Base-by-base conservation (phyloP, 352 stramenopile species). In the Globisporangium carolinianum region DNA sequence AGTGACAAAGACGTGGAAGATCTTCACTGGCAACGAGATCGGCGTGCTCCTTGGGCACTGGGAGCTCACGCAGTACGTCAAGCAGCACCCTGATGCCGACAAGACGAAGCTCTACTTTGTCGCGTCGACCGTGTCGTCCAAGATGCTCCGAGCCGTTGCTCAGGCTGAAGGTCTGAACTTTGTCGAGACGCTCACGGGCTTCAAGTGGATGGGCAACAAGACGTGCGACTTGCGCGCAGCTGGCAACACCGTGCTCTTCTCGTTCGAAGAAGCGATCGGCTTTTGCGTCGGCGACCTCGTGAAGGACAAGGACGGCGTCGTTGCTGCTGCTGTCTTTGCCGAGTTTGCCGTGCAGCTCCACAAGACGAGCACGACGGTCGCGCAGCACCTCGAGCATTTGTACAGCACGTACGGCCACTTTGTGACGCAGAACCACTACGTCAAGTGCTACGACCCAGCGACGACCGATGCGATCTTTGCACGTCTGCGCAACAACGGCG, bases 1-100 rank as follows among this genome's bases (percentile, higher is more conserved):
- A 18, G 78, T 62, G 37, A 69, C 68, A 15, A 82, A 87, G 55
- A 70, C 87, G 56, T 99, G 97, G 97, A 91, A 87, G 39, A 87
- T 98, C 47, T 99, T 99, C 75, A 97, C 89, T 35, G 97, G 97
- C 45, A 98, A 99, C 76, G 91, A 99, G 78, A 99, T 99, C 61
- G 97, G 96, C 39, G 70, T 87, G 12, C 73, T 99, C 49, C 71
- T 99, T 24, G 96, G 96, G 24, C 72, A 90, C 68, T 99, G 96
- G 94, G 75, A 89, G 58, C 67, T 90, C 41, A 84, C 70, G 60
- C 83, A 94, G 63, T 71, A 89, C 61, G 53, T 91, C 57, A 67
- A 73, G 18, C 48, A 61, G 49, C 67, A 91, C 51, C 79, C 81
- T 41, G 61, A 78, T 36, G 82, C 74, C 9, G 69, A 89, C 58